Evolutionary conservation across 129 eudicot species (phyloP), one percentile per base, ranked within the genome.

Genomic region (Oenanthe sinensis): DNA sequence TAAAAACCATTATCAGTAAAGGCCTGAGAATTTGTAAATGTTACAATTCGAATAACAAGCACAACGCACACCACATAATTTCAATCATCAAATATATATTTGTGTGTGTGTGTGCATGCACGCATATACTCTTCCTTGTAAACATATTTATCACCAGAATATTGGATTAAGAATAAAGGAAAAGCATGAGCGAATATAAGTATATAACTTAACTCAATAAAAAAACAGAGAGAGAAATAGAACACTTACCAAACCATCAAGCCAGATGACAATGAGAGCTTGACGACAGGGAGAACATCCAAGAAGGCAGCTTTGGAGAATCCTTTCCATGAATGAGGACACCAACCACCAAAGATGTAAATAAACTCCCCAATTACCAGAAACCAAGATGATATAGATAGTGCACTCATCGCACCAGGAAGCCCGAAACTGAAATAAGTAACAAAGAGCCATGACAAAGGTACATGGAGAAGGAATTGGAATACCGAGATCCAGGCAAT

Each of bases 321-420:
- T 20, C 96, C 96, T 81, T 79, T 88, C 96, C 96, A 90, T 36
- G 92, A 75, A 63, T 79, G 54, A 4, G 90, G 96, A 63, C 96
- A 90, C 96, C 96, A 88, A 68, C 96, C 96, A 24, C 96, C 96
- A 71, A 90, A 90, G 46, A 90, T 80, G 69, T 86, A 90, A 3
- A 82, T 77, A 68, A 85, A 88, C 52, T 90, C 96, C n/a, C 91
- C 88, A 16, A 90, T 40, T 28, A 87, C 90, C 37, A 88, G 78
- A 33, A 88, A 80, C 92, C 92, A 85, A 37, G 89, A 84, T 6
- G 91, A 86, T 70, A 83, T 22, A 74, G 74, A 55, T 22, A 90
- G 80, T 37, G 96, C 87, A 81, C 67, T 42, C 90, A 90, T 84
- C 0, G 91, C 96, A 50, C 96, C 96, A 6, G 81, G 26, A 12